Conservation (phyloP, 495 filamentous ascomycete species). For the Cairneyella variabilis region DNA sequence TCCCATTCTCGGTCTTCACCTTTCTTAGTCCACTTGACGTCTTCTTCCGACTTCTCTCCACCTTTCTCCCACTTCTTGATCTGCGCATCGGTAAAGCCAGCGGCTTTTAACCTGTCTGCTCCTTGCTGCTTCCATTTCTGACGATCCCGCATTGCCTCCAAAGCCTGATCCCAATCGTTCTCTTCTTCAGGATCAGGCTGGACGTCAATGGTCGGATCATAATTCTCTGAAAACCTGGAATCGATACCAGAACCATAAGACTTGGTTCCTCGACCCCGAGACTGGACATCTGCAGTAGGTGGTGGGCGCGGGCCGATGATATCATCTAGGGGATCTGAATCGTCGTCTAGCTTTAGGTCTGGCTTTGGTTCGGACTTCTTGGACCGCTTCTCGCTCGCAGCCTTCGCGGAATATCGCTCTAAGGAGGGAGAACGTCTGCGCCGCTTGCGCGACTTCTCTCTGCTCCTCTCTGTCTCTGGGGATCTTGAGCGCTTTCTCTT, state of each 20-base stretch:
- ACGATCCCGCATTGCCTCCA: conserved; percentile 78
- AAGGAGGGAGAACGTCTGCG: neutral
- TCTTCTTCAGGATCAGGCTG: conserved; percentile 51
- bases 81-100: conserved; percentile 75
- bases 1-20: conserved; percentile 92
- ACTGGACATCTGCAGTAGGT: conserved; percentile 43
- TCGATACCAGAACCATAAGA: conserved; percentile 67
- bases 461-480: neutral
- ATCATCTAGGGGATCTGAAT: conserved; percentile 75
- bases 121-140: conserved; percentile 76
- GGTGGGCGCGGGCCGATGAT: conserved; percentile 78
- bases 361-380: conserved; percentile 6
- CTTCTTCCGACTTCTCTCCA: conserved; percentile 56
- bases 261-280: conserved; percentile 73
- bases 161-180: conserved; percentile 79
- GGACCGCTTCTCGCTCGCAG: neutral
- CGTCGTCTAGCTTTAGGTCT: conserved; percentile 25
- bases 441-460: conserved; percentile 6
- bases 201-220: conserved; percentile 73
- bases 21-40: conserved; percentile 74
- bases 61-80: conserved; percentile 76
- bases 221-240: conserved; percentile 68
- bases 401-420: neutral
- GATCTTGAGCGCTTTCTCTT: conserved; percentile 19
- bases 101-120: conserved; percentile 70